A percentile compares a stretch with the other conserved stretches of the same genome.
These are phyloP conservation scores for Rhizopogon roseolus DNA, from an alignment of 768 basidiomycete genomes.

Conservation along the genomic window DNA sequence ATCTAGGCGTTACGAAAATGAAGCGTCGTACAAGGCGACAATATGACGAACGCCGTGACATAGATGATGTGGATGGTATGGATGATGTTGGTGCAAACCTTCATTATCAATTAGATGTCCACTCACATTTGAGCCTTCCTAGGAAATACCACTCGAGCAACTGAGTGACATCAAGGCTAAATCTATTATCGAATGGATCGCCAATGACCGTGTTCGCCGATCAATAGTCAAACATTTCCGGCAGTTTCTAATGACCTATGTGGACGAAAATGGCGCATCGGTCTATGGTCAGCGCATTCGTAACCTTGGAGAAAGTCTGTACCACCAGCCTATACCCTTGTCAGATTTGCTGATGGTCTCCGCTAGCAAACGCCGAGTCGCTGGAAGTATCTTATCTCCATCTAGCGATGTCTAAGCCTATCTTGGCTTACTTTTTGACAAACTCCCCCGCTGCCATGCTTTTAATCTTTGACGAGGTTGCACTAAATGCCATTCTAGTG, in stretches of 20 bases:
- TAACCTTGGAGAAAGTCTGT: conserved; percentile 88
- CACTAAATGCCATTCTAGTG: conserved; percentile 88
- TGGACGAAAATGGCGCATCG: conserved; percentile 85
- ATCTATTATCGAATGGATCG: conserved; percentile 97
- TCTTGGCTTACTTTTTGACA: conserved; percentile 95
- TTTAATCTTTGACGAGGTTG: conserved; percentile 91
- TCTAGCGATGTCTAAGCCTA: conserved; percentile 86
- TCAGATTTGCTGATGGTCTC: conserved; percentile 7
- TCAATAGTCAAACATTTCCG: conserved; percentile 92
- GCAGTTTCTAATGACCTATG: conserved; percentile 92
- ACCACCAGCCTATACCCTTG: conserved; percentile 1
- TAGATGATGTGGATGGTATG: conserved; percentile 86
- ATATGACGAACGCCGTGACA: conserved; percentile 88
- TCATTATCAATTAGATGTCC: not conserved
- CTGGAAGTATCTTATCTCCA: conserved; percentile 98
- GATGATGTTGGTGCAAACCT: conserved; percentile 64
- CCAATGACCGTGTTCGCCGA: conserved; percentile 83
- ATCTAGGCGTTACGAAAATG: conserved; percentile 64
- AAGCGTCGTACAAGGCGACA: conserved; percentile 81
- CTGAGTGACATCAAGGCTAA: conserved; percentile 97
- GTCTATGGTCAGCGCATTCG: conserved; percentile 95
- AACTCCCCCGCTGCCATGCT: conserved; percentile 94
- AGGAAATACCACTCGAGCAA: conserved; percentile 96
- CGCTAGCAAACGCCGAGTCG: conserved; percentile 89
- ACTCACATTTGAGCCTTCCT: conserved; percentile 12